Percentiles rank a stretch among this genome's conserved stretches.
These are phyloP conservation scores for Pyronema omphalodes DNA, from an alignment of 495 filamentous ascomycete species.

Conservation along the genomic window DNA sequence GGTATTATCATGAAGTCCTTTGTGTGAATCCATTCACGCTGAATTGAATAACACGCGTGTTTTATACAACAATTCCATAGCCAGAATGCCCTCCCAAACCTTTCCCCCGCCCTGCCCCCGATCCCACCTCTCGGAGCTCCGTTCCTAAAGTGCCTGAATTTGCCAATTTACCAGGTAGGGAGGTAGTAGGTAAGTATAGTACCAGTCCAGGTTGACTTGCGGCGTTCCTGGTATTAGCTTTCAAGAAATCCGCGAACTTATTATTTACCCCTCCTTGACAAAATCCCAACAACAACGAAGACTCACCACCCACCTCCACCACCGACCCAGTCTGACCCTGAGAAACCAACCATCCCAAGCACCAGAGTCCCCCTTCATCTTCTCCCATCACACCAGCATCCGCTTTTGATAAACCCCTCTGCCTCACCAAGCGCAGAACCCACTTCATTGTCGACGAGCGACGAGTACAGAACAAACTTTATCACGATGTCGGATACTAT, in stretches of 20 bases:
- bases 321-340: background rate
- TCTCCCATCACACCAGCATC: background rate
- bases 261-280: background rate
- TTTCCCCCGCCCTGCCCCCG: too few species aligned
- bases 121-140: background rate
- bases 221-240: background rate
- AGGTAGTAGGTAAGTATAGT: background rate
- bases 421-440: background rate
- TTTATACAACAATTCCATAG: too few species aligned
- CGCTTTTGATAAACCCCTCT: background rate
- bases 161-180: background rate
- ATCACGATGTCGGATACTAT: conserved; percentile 43
- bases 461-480: background rate
- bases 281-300: conserved; percentile 1
- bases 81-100: too few species aligned
- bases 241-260: background rate
- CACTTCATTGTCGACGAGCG: background rate
- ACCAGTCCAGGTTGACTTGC: background rate
- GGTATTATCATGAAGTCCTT: too few species aligned
- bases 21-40: too few species aligned
- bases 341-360: background rate
- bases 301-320: background rate
- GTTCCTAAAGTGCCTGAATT: background rate
- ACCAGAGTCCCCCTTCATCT: background rate
- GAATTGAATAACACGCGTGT: too few species aligned